Evolutionary conservation across 2,329 filamentous ascomycete genomes (phyloP), one percentile per base, ranked within the genome.

Genomic region (Arthrobotrys musiformis): DNA sequence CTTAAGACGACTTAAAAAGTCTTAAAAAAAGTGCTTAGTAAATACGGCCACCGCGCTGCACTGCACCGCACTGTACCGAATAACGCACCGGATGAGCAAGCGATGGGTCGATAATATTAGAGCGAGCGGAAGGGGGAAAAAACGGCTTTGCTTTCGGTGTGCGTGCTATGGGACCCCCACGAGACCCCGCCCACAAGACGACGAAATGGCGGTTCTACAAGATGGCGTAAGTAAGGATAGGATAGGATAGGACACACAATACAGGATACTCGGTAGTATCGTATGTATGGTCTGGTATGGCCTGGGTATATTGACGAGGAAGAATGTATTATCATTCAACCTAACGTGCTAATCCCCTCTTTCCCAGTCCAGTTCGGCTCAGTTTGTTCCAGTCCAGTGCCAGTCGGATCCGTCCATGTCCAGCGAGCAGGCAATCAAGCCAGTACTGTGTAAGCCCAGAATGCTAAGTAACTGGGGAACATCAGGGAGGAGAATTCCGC

Each of bases 161-260:
- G 70, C 30, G 63, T 69, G 61, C 64, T 42, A 69, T 58, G 64
- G 54, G 66, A 77, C 73, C 73, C 73, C 73, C 73, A 77, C 73
- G 73, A 77, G 73, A 77, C 73, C 73, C 73, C 73, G 73, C 73
- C 73, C 73, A 70, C 50, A 77, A 42, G 19, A 35, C 44, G 54
- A 61, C 64, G 72, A 70, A 35, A 61, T 60, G 64, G 58, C 56
- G 52, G 40, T 62, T 42, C 54, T 58, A 58, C 54, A 19, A 58
- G 54, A 58, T 58, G 54, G 54, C 54, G 54, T 58, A 58, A 58
- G 40, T 42, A 42, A n/a, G 19, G 5, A 40, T 40, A 46, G 19
- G 17, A 46, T 46, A 11, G 42, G 19, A 24, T 48, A 48, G 30
- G 54, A 58, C 26, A 40, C 33, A n/a, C 28, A 22, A 19, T 3